Evolutionary conservation across 495 filamentous ascomycete genomes (phyloP).

Genomic region (Aspergillus nanangensis): DNA sequence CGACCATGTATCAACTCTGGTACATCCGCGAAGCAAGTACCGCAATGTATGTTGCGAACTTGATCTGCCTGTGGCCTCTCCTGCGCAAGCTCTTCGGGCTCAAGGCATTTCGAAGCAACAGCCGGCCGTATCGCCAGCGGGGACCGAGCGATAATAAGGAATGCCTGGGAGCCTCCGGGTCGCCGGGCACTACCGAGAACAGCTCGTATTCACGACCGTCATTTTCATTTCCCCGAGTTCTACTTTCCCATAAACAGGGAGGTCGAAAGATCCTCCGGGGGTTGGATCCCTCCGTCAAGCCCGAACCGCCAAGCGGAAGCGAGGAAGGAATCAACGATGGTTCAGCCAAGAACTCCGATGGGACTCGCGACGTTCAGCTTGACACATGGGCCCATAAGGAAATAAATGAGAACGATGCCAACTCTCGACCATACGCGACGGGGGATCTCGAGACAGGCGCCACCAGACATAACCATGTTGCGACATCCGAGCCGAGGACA

Average conservation of each 20-base stretch:
- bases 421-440: background rate
- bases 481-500: background rate
- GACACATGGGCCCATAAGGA: background rate
- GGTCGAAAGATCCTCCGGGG: background rate
- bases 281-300: background rate
- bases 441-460: slow-evolving; percentile 5
- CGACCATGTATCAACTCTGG: slow-evolving; percentile 51
- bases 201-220: slow-evolving; percentile 18
- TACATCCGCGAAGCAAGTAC: slow-evolving; percentile 62
- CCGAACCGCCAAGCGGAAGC: background rate
- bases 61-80: slow-evolving; percentile 59
- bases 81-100: slow-evolving; percentile 48
- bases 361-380: background rate
- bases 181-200: slow-evolving; percentile 2
- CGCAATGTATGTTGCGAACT: slow-evolving; percentile 59
- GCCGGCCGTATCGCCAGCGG: slow-evolving; percentile 19
- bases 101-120: slow-evolving; percentile 28
- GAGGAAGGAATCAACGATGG: slow-evolving; percentile 1
- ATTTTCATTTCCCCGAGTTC: slow-evolving; percentile 12
- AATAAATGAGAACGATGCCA: background rate
- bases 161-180: slow-evolving; percentile 6
- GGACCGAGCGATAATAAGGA: slow-evolving; percentile 14
- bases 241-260: slow-evolving; percentile 5
- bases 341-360: background rate
- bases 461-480: background rate